Evolutionary conservation across 257 asterid species (phyloP), one percentile per base, ranked within the genome.

Genomic region (Gentiana macrophylla): DNA sequence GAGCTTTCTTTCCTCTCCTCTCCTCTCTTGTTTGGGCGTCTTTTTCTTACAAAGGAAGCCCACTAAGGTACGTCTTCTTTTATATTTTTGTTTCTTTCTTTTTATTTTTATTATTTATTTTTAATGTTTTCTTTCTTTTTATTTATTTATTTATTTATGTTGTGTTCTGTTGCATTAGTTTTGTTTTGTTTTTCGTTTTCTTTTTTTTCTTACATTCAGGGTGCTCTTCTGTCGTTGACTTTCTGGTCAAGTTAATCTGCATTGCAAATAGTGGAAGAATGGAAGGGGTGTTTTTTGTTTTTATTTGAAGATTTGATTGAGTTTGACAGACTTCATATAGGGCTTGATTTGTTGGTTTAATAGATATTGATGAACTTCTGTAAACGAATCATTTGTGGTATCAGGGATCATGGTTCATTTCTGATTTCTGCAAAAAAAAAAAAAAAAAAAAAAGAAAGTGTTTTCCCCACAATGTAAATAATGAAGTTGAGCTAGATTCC

Each of bases 1-100:
- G 8, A 41, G 8, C 46, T 56, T 74, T 74, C 85, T 68, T 70
- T n/a, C n/a, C n/a, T n/a, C n/a, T 74, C 71, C 50, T 53, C 60
- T 52, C 66, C 49, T n/a, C 53, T 45, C 62, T 59, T 66, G 32
- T 51, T 55, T 49, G 65, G 60, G 36, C 53, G 50, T 8, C 41
- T 44, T 35, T 1, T 2, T n/a, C n/a, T n/a, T n/a, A n/a, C n/a
- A 1, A 41, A 56, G 56, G 12, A 1, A 12, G 34, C 45, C 62
- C 12, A 37, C 33, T 37, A 62, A 75, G 80, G 80, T 75, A 75
- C 54, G 64, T 12, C 11, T 6, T 63, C 53, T 65, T 47, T 55
- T 6, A 37, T 53, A 32, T 12, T 33, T 6, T 4, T 12, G 49
- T 32, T 32, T 1, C 35, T 67, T 11, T 36, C 49, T 54, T 12